These are phyloP conservation scores for Paecilomyces formosus DNA, from an alignment of 2,329 filamentous ascomycete species.

Conservation along the genomic window DNA sequence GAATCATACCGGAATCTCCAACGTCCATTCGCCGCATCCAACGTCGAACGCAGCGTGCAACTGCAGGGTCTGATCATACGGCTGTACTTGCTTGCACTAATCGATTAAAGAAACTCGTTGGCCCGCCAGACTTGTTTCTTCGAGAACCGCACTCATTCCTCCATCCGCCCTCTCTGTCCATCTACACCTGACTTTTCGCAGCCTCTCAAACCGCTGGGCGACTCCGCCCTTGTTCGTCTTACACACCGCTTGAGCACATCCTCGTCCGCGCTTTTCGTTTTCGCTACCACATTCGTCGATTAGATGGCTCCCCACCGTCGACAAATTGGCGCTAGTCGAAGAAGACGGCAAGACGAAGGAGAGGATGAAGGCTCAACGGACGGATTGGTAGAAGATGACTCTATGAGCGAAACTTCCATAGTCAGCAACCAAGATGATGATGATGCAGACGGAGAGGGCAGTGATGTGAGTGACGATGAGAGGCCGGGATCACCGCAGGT, in stretches of 20 bases:
- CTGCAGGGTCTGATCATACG: conserved; percentile 6
- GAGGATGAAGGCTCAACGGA: conserved; percentile 43
- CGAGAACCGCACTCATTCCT: conserved; percentile 8
- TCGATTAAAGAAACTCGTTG: conserved; percentile 6
- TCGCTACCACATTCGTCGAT: conserved; percentile 1
- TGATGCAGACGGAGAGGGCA: conserved; percentile 53
- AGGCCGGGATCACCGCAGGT: conserved; percentile 20
- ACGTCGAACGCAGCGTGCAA: conserved; percentile 2
- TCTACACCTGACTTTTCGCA: background rate
- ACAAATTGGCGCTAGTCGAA: conserved; percentile 38
- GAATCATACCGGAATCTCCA: background rate
- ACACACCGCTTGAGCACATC: background rate
- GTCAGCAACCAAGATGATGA: conserved; percentile 52
- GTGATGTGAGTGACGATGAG: conserved; percentile 49
- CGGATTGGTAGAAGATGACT: conserved; percentile 52
- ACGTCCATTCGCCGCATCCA: background rate
- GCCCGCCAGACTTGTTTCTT: conserved; percentile 14
- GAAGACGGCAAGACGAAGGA: conserved; percentile 41
- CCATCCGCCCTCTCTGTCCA: background rate
- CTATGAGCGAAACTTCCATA: conserved; percentile 54
- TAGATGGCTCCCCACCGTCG: conserved; percentile 36
- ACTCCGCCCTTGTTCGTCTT: background rate
- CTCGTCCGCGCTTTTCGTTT: background rate
- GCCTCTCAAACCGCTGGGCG: background rate
- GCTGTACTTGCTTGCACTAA: conserved; percentile 4